Evolutionary conservation across 75 land plant genomes (phyloP), one percentile per base, ranked within the genome.

Genomic region (Cunninghamia lanceolata): DNA sequence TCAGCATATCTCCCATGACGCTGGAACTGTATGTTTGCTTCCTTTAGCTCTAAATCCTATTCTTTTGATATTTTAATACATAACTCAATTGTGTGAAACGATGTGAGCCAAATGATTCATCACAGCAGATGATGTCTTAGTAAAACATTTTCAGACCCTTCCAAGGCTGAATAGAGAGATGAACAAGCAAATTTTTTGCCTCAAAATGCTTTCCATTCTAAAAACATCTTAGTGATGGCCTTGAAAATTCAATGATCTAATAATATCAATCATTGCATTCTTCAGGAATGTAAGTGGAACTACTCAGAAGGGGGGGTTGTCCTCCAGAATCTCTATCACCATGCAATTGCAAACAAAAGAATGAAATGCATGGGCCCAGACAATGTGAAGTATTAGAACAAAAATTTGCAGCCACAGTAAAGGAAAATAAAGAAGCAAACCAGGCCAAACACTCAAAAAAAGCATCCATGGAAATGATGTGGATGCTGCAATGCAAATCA

Each of bases 41-140:
- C 74, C 74, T n/a, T 70, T 34, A 70, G 74, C 30, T 70, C 74
- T 70, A n/a, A 70, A 70, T 70, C 32, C n/a, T 30, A 70, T 70
- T 70, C 7, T 70, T 70, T 70, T 30, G 70, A 30, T 70, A 70
- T n/a, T 30, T 19, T 7, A 70, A 70, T 9, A 30, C 74, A 70
- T 8, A 25, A 68, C 73, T 25, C n/a, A 30, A 68, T 63, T n/a
- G 11, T 54, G 13, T 54, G 17, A 54, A 54, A 17, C 9, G 1
- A 13, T 3, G 17, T 3, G 2, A 54, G 59, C 10, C 59, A 54
- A 54, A 54, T 54, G 11, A 54, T 54, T 54, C 59, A 54, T 54
- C 17, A 54, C 59, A 59, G 4, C 0, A 5, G 28, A 5, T 59
- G n/a, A 59, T 59, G 28, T 21, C 10, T 71, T 32, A 32, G 35